Conservation (phyloP, 2,329 filamentous ascomycete genomes). For the Colletotrichum limetticola region DNA sequence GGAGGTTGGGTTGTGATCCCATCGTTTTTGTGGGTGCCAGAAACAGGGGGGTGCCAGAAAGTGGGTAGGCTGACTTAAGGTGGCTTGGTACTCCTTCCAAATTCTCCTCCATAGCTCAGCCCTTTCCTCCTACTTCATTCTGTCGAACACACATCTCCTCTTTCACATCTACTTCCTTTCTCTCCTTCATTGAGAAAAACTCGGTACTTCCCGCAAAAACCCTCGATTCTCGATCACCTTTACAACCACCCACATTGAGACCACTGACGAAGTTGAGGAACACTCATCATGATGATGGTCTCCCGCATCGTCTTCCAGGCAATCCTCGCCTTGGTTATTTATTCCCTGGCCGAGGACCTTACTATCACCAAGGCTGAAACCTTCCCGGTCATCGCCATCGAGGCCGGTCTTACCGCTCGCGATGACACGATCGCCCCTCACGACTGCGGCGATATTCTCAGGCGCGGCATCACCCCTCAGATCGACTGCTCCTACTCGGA, state of each 20-base stretch:
- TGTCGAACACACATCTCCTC: not conserved
- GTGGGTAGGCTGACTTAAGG: no score
- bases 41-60: no score
- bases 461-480: conserved; percentile 9
- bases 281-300: not conserved
- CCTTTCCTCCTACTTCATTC: not conserved
- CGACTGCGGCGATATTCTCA: conserved; percentile 10
- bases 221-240: not conserved
- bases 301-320: not conserved
- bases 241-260: not conserved
- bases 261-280: not conserved
- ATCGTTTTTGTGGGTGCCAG: no score
- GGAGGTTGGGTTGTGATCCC: no score
- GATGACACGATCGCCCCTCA: not conserved
- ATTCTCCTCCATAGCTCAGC: no score
- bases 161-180: not conserved
- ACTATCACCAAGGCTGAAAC: not conserved
- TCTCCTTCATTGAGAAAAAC: not conserved
- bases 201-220: not conserved
- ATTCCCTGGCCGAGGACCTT: not conserved
- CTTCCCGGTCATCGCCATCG: not conserved
- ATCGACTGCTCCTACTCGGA: conserved; percentile 26
- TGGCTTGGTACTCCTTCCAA: not conserved
- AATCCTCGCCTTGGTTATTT: not conserved
- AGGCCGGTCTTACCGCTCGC: not conserved